Evolutionary conservation across 1,139 yeast genomes (phyloP), one percentile per base, ranked within the genome.

Genomic region (Zygosaccharomyces pseudobailii): DNA sequence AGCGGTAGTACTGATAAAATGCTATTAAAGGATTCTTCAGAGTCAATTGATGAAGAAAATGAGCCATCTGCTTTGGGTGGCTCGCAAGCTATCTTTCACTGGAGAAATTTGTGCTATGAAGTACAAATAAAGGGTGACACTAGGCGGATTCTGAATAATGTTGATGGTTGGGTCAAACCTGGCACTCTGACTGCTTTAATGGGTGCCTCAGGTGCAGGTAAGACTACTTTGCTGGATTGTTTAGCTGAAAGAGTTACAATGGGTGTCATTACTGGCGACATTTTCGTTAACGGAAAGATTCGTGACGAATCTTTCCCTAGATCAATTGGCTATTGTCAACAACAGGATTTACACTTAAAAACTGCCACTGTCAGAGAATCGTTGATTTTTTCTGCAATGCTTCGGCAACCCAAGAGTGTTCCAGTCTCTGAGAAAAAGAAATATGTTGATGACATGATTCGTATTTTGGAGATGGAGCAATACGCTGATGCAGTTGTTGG

Each of bases 131-230:
- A 84, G 63, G 63, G 68, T 53, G 86, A 78, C 58, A 73, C 78
- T n/a, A 74, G 88, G 58, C 74, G 82, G 35, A 76, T 86, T 56
- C 72, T 86, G 62, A 74, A 77, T 58, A 76, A 79, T 53, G 87
- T 86, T 46, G 89, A 84, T 63, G 94, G 95, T 43, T 86, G 87
- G 86, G 92, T 86, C 41, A 82, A 82, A 61, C 90, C 90, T 10
- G 84, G 85, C 55, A 80, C 84, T 10, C 69, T 84, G 55, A 84
- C 89, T 36, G 92, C 92, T 7, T 70, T 84, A 39, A 84, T 85
- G 94, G 95, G 95, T 55, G 85, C 90, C 21, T 84, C 94, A 21
- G 94, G 94, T 69, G 94, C 94, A 43, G 94, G 94, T 72, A 85
- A 85, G 63, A 86, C 94, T 13, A 85, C 94, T 1, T 63, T 80